Conservation (phyloP, 768 basidiomycete species). For the Naganishia vaughanmartiniae region DNA sequence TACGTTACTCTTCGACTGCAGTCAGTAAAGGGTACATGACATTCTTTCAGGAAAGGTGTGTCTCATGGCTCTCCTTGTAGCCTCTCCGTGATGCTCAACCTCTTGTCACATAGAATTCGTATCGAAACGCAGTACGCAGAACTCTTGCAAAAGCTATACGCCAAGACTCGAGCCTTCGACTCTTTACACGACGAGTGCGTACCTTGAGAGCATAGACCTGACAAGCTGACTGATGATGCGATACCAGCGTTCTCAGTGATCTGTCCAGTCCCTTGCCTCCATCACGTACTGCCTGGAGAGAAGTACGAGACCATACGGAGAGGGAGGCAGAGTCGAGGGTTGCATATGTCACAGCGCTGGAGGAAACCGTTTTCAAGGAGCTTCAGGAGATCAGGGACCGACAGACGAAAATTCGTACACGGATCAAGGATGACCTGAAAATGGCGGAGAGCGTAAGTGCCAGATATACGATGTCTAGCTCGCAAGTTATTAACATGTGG, state of each 20-base stretch:
- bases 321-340: slow-evolving; percentile 79
- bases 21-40: slow-evolving; percentile 68
- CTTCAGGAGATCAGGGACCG: slow-evolving; percentile 73
- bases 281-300: slow-evolving; percentile 71
- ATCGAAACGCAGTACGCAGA: slow-evolving; percentile 84
- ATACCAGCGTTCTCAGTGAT: slow-evolving; percentile 52
- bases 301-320: slow-evolving; percentile 80
- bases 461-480: background rate
- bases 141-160: slow-evolving; percentile 69
- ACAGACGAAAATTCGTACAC: slow-evolving; percentile 85
- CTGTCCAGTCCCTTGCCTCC: slow-evolving; percentile 58
- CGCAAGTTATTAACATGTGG: background rate
- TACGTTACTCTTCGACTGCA: slow-evolving; percentile 59
- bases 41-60: slow-evolving; percentile 83
- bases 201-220: background rate
- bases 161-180: slow-evolving; percentile 69
- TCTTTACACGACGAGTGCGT: slow-evolving; percentile 62
- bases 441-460: slow-evolving; percentile 58
- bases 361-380: slow-evolving; percentile 69
- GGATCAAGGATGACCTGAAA: slow-evolving; percentile 87
- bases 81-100: background rate
- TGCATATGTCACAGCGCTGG: slow-evolving; percentile 71
- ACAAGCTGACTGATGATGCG: background rate
- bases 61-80: background rate
- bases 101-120: slow-evolving; percentile 51